These are phyloP conservation scores for Didymella lethalis DNA, from an alignment of 2,329 filamentous ascomycete species.

Conservation along the genomic window DNA sequence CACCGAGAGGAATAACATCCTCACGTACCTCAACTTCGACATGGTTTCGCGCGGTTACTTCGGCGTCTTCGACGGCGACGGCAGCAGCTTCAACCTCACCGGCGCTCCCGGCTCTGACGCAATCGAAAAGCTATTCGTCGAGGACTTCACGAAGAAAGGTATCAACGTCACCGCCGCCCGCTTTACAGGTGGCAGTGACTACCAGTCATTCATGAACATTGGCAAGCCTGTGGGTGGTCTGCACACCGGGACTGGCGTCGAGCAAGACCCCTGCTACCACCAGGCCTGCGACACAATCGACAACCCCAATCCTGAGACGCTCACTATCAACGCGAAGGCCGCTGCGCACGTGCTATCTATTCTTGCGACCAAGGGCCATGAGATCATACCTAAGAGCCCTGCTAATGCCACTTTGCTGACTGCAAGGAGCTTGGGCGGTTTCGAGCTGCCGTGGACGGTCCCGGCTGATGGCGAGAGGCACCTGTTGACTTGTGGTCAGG, in stretches of 20 bases:
- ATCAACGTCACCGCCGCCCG: conserved; percentile 49
- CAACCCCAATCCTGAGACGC: conserved; percentile 49
- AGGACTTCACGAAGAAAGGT: conserved; percentile 46
- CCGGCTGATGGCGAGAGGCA: conserved; percentile 42
- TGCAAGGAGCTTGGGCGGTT: conserved; percentile 36
- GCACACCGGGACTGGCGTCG: conserved; percentile 52
- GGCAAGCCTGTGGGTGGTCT: conserved; percentile 52
- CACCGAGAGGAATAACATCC: conserved; percentile 47
- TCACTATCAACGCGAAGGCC: conserved; percentile 50
- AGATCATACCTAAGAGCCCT: conserved; percentile 48
- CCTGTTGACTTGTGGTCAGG: conserved; percentile 42
- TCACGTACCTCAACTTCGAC: conserved; percentile 55
- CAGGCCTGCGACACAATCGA: conserved; percentile 50
- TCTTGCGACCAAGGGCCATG: conserved; percentile 40
- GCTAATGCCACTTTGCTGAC: conserved; percentile 43
- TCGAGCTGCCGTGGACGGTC: conserved; percentile 44
- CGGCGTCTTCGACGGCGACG: conserved; percentile 52
- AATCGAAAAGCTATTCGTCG: conserved; percentile 49
- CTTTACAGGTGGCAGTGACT: conserved; percentile 53
- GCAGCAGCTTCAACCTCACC: conserved; percentile 43
- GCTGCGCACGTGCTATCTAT: conserved; percentile 48
- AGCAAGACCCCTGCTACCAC: conserved; percentile 53
- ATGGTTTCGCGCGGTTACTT: conserved; percentile 53
- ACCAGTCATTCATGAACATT: conserved; percentile 52
- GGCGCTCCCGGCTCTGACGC: conserved; percentile 46